Evolutionary conservation across 495 filamentous ascomycete genomes (phyloP), one percentile per base, ranked within the genome.

Genomic region (Aspergillus hancockii): DNA sequence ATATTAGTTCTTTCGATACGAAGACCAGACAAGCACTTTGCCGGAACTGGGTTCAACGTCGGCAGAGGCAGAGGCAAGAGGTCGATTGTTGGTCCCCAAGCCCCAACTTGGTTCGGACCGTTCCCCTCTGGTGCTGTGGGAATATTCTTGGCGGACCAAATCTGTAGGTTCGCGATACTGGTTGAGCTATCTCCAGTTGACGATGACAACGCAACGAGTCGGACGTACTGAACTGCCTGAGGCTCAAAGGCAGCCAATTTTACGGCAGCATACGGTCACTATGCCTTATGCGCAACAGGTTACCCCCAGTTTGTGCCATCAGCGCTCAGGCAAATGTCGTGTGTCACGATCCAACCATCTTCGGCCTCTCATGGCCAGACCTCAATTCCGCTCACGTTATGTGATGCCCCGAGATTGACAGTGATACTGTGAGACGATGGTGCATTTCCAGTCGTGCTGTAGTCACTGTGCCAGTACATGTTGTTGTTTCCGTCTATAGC

Each of bases 41-140:
- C 75, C 74, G 16, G 67, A 65, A 36, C 57, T 65, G 7, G 65
- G 65, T 22, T 74, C 66, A 19, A 73, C 65, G 8, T 74, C 72
- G 10, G 65, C 73, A 2, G 75, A 69, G 10, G 73, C 81, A 25
- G 82, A 72, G 4, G 83, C 75, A 9, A 85, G 59, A 18, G 83
- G 40, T 81, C 74, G 28, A 85, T 53, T 0, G 79, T 81, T 14
- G 76, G 67, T 8, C 72, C 73, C 81, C 81, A 85, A 41, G 32
- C 50, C 9, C 50, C 50, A 5, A 36, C 34, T 14, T 36, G 4
- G 34, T 36, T 36, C 34, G 65, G 32, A 32, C 80, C 80, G 1
- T 52, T 55, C 0, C 32, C 22, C 4, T 59, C 61, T 18, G 64
- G 36, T 0, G 30, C 34, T 8, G 58, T 57, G 23, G 63, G 62